phyloP scores from a whole-genome alignment of 495 filamentous ascomycete species.

The Collariella sp. region DNA sequence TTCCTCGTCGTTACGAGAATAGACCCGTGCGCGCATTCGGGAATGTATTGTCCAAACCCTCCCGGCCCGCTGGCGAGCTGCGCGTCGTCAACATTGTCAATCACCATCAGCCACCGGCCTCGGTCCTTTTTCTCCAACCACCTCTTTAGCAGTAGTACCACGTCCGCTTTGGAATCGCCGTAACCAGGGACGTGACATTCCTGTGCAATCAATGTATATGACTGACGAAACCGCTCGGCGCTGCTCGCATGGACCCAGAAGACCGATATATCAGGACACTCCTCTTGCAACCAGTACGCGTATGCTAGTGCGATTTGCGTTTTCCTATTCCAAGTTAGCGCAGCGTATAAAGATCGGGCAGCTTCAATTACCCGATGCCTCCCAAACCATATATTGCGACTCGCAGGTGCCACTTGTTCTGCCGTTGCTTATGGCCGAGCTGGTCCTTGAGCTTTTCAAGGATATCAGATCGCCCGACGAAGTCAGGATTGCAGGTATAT shows the following conservation, averaged over 20 bases:
- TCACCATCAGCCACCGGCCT: slow-evolving; percentile 40
- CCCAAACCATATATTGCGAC: slow-evolving; percentile 38
- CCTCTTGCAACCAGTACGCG: slow-evolving; percentile 29
- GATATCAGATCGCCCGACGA: slow-evolving; percentile 33
- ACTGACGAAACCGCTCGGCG: slow-evolving; percentile 31
- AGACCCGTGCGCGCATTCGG: slow-evolving; percentile 25
- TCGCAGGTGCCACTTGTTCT: not conserved
- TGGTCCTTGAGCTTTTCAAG: slow-evolving; percentile 27
- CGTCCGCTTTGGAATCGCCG: slow-evolving; percentile 26
- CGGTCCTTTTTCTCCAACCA: slow-evolving; percentile 32
- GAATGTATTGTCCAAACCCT: slow-evolving; percentile 17
- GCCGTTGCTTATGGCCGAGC: not conserved
- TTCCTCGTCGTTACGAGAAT: slow-evolving; percentile 37
- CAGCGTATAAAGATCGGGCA: not conserved
- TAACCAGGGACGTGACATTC: slow-evolving; percentile 21
- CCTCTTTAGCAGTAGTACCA: slow-evolving; percentile 27
- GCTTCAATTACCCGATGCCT: slow-evolving; percentile 41
- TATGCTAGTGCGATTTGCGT: slow-evolving; percentile 46
- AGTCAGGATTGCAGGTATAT: slow-evolving; percentile 28
- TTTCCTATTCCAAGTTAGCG: slow-evolving; percentile 31
- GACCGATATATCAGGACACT: slow-evolving; percentile 28
- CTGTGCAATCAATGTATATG: slow-evolving; percentile 35
- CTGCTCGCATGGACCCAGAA: slow-evolving; percentile 42
- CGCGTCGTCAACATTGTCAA: slow-evolving; percentile 45
- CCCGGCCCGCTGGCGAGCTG: slow-evolving; percentile 11